Evolutionary conservation across 73 alveolate genomes (phyloP).

Genomic region (Paraurostyla sp.): DNA sequence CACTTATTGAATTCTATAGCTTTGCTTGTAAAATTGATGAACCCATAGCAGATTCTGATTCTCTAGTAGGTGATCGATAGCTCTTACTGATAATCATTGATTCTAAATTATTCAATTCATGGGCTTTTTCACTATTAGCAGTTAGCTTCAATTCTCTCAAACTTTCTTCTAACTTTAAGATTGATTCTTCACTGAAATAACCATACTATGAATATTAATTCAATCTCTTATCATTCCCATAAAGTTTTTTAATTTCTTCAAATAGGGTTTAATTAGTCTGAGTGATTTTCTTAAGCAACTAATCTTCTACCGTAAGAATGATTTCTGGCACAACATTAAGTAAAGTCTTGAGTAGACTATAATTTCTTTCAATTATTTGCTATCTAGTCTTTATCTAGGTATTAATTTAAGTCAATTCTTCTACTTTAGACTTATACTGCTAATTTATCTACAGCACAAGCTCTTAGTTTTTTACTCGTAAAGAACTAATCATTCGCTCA

Average conservation of each 20-base stretch:
- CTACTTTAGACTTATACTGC: not conserved
- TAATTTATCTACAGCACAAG: not conserved
- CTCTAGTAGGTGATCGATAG: constrained; percentile 16
- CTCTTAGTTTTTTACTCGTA: not conserved
- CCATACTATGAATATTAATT: not conserved
- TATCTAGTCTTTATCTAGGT: not conserved
- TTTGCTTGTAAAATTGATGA: not conserved
- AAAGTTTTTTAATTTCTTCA: not conserved
- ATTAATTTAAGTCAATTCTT: not conserved
- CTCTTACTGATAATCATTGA: not conserved
- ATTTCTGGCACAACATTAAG: not conserved
- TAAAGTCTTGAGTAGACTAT: not conserved
- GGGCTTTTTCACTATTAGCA: no score
- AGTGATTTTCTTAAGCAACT: not conserved
- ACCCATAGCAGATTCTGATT: no score
- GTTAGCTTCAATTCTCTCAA: not conserved
- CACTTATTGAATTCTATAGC: constrained; percentile 1
- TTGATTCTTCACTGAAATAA: not conserved
- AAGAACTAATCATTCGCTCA: not conserved
- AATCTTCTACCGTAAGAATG: not conserved
- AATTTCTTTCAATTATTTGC: not conserved
- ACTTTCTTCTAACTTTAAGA: not conserved
- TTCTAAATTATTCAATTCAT: not conserved
- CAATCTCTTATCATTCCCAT: not conserved
- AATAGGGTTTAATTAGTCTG: not conserved